Conservation (phyloP, 1,139 yeast species). For the Magnusiomyces paraingens region DNA sequence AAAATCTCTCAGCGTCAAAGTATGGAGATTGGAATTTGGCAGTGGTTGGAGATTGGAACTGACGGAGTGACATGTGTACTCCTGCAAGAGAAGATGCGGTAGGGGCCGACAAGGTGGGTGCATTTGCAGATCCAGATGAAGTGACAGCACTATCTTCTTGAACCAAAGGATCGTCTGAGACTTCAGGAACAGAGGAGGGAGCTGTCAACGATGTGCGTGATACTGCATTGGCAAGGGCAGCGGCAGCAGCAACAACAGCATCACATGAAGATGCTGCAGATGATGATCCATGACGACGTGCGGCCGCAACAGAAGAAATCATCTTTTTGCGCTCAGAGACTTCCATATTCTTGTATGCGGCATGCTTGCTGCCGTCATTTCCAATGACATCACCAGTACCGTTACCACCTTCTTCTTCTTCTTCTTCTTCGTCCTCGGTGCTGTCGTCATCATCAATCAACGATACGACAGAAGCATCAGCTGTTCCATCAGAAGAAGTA, state of each 20-base stretch:
- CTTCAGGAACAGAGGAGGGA: no score
- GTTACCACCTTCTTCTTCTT: slow-evolving; percentile 12
- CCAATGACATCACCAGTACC: not conserved
- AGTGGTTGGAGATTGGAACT: not conserved
- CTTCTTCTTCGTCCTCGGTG: slow-evolving; percentile 12
- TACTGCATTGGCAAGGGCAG: no score
- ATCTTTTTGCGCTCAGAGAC: no score
- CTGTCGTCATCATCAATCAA: slow-evolving; percentile 13
- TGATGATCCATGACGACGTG: not conserved
- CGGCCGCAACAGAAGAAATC: not conserved
- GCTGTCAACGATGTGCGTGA: no score
- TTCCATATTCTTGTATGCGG: no score
- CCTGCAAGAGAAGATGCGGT: no score
- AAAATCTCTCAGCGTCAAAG: slow-evolving; percentile 13
- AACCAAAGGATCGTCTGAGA: no score
- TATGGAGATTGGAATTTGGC: slow-evolving; percentile 3
- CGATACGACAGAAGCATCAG: not conserved
- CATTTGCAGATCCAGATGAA: no score
- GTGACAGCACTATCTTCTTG: no score
- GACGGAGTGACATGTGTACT: not conserved
- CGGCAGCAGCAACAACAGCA: no score
- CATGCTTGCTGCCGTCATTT: not conserved
- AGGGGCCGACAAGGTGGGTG: no score
- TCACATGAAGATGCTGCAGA: not conserved
- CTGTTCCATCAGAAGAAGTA: not conserved